Evolutionary conservation across 768 basidiomycete species (phyloP), one percentile per base, ranked within the genome.

Genomic region (Panus rudis): DNA sequence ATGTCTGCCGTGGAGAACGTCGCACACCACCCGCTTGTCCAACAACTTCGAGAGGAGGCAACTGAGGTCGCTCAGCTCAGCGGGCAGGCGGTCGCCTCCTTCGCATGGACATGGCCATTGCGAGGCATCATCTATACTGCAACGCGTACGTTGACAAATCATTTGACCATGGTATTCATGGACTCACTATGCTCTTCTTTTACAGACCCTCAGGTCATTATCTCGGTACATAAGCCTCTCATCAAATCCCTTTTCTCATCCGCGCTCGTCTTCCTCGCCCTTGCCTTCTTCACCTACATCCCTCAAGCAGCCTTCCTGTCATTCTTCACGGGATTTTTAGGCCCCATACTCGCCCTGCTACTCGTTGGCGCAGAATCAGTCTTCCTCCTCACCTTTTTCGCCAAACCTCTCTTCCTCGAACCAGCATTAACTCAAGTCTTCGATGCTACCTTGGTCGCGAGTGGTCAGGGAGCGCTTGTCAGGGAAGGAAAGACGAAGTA

Each of bases 271-370:
- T 72, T 73, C 28, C 47, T 47, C 19, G 63, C 56, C n/a, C 53
- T 81, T 50, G 78, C 80, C 52, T 58, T 71, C 51, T 71, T 78
- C 62, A 74, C 75, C 16, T 86, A 80, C 62, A 52, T 83, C 7
- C 84, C 84, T 2, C 81, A 82, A 54, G 74, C 79, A 26, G 79
- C 77, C 31, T 57, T 84, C 37, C 75, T 81, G 28, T 72, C 78
- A 2, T 49, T 82, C 42, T 68, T 84, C 51, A 73, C 74, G 0
- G 84, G 82, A 1, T 67, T 84, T 21, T 17, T 35, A 8, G 79
- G 78, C 1, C 78, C 80, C 54, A 53, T 77, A 24, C 62, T 61
- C 60, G 43, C 61, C 12, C 49, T 63, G 37, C 32, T 56, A 26
- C 47, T 76, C 25, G 67, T 73, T 26, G 63, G 72, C 26, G 64